A percentile compares a stretch with the other conserved stretches of the same genome.
Evolutionary conservation across 495 filamentous ascomycete genomes (phyloP).

Genomic region (Apiosordaria backusii): DNA sequence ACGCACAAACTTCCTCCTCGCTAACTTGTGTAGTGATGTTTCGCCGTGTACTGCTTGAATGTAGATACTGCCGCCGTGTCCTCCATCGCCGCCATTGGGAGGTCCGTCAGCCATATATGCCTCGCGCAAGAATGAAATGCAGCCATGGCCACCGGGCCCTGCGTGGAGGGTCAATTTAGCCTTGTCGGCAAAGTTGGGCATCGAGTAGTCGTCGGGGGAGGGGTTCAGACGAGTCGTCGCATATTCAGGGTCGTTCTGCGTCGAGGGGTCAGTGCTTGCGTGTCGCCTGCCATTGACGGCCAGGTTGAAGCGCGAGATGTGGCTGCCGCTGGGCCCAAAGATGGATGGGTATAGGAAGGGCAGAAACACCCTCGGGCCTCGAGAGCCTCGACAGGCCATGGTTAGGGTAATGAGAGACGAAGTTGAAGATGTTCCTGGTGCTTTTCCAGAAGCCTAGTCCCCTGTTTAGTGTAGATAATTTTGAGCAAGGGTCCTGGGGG

Average conservation of each 20-base stretch:
- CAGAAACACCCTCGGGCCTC: slow-evolving; percentile 47
- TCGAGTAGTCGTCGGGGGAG: slow-evolving; percentile 72
- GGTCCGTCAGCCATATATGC: slow-evolving; percentile 82
- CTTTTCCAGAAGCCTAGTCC: background rate
- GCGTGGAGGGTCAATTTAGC: slow-evolving; percentile 71
- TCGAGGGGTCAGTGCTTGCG: slow-evolving; percentile 25
- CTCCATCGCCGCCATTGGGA: slow-evolving; percentile 96
- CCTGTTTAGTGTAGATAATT: slow-evolving; percentile 12
- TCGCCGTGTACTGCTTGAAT: slow-evolving; percentile 90
- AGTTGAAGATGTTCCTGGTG: background rate
- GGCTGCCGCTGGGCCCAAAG: slow-evolving; percentile 34
- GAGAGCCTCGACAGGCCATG: slow-evolving; percentile 48
- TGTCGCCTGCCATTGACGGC: slow-evolving; percentile 20
- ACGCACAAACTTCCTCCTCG: slow-evolving; percentile 68
- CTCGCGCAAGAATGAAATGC: slow-evolving; percentile 88
- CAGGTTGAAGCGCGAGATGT: slow-evolving; percentile 25
- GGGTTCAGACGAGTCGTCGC: slow-evolving; percentile 65
- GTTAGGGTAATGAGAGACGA: slow-evolving; percentile 14
- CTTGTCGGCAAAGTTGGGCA: slow-evolving; percentile 80
- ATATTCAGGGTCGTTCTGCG: slow-evolving; percentile 9
- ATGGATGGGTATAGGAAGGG: slow-evolving; percentile 66
- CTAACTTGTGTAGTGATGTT: slow-evolving; percentile 89
- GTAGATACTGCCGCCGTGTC: slow-evolving; percentile 85
- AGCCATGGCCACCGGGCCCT: slow-evolving; percentile 82
- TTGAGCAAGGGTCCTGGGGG: slow-evolving; percentile 10